phyloP scores from a whole-genome alignment of 768 basidiomycete species.

The Sporobolomyces roseus region DNA sequence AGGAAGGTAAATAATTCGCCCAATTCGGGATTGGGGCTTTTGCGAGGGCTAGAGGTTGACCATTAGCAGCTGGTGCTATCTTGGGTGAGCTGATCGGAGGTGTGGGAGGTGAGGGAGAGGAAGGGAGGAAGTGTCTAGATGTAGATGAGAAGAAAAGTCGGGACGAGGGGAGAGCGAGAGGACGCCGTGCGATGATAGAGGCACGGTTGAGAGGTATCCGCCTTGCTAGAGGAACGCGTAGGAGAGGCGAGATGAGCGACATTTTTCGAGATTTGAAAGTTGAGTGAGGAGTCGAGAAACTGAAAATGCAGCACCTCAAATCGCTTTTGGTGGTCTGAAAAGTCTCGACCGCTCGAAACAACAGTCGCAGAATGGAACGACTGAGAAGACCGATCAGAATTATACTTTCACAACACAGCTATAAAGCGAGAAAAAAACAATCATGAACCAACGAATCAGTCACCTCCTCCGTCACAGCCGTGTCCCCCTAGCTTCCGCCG shows the following conservation, averaged over 20 bases:
- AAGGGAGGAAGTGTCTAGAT: not conserved
- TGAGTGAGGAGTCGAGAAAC: no score
- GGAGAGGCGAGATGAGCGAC: not conserved
- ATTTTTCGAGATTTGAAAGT: no score
- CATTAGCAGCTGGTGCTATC: not conserved
- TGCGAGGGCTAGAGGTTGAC: not conserved
- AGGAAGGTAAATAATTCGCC: constrained; percentile 15
- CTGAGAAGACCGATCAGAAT: no score
- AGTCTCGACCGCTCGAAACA: no score
- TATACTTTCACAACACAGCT: no score
- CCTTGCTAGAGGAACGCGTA: not conserved
- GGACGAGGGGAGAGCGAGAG: not conserved
- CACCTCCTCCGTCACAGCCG: no score
- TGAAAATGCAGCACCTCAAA: no score
- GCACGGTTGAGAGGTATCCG: not conserved
- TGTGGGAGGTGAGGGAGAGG: not conserved
- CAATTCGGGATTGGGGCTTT: constrained; percentile 24
- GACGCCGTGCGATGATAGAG: not conserved
- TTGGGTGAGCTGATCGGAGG: not conserved
- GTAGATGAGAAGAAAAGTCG: not conserved
- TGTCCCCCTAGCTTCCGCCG: no score
- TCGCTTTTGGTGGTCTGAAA: no score
- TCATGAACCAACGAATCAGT: no score
- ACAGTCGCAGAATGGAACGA: no score
- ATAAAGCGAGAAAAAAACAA: no score